phyloP scores from a whole-genome alignment of 495 filamentous ascomycete genomes.

The Neurospora sp. region DNA sequence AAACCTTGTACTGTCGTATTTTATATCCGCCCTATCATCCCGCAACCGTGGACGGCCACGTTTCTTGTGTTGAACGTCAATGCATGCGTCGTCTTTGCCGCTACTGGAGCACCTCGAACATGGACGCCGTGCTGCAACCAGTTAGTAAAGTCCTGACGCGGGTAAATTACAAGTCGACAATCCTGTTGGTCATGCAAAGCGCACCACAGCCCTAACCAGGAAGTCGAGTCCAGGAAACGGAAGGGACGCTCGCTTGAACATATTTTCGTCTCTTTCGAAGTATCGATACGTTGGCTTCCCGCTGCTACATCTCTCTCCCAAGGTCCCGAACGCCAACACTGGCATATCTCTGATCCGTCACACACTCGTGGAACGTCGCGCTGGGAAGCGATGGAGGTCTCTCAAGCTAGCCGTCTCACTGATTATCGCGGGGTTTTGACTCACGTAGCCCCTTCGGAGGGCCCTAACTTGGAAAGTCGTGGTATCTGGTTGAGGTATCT shows the following conservation, averaged over 20 bases:
- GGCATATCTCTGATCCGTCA: neutral
- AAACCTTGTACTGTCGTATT: constrained; percentile 42
- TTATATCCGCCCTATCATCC: constrained; percentile 54
- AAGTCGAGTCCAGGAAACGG: neutral
- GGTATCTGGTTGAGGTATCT: neutral
- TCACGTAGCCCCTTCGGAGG: neutral
- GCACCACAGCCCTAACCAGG: neutral
- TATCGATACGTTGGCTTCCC: neutral
- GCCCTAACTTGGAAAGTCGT: neutral
- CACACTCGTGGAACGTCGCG: neutral
- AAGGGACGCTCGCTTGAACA: neutral
- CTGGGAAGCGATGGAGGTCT: neutral
- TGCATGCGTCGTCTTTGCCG: constrained; percentile 71
- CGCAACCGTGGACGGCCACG: constrained; percentile 83
- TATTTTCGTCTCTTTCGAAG: neutral
- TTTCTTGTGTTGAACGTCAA: constrained; percentile 96
- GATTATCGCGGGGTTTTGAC: neutral
- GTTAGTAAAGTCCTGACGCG: constrained; percentile 10
- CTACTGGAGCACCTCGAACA: constrained; percentile 52
- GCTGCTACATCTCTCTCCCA: neutral
- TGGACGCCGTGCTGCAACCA: constrained; percentile 46
- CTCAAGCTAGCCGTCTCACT: neutral
- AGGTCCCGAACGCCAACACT: neutral
- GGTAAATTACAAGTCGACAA: neutral
- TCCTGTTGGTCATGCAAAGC: neutral